Evolutionary conservation across 805 yeast species (phyloP).

Genomic region (Starmerella potacharoeniae): DNA sequence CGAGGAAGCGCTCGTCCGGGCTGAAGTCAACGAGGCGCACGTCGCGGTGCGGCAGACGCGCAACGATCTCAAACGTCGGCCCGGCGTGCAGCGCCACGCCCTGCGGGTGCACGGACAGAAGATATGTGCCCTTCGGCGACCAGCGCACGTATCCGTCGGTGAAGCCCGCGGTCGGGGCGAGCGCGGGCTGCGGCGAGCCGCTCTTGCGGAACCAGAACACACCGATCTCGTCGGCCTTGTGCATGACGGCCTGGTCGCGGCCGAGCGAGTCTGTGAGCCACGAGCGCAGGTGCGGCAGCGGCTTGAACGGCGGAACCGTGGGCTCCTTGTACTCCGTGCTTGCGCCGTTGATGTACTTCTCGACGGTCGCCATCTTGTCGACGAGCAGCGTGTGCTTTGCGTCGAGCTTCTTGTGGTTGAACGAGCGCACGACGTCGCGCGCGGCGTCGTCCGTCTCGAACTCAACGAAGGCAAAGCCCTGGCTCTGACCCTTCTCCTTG

Average conservation of each 20-base stretch:
- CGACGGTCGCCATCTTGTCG: slow-evolving; percentile 47
- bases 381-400: slow-evolving; percentile 81
- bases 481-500: slow-evolving; percentile 52
- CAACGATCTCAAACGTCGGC: slow-evolving; percentile 55
- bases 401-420: slow-evolving; percentile 85
- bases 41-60: slow-evolving; percentile 75
- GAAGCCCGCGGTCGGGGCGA: slow-evolving; percentile 64
- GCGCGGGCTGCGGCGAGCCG: slow-evolving; percentile 61
- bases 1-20: slow-evolving; percentile 80
- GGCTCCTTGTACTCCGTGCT: slow-evolving; percentile 59
- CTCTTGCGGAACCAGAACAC: slow-evolving; percentile 74
- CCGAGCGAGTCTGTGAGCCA: slow-evolving; percentile 86
- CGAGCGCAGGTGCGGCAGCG: slow-evolving; percentile 70
- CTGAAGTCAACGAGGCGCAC: slow-evolving; percentile 85
- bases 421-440: slow-evolving; percentile 62
- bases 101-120: slow-evolving; percentile 81
- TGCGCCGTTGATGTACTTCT: slow-evolving; percentile 29
- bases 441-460: slow-evolving; percentile 58
- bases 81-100: slow-evolving; percentile 98
- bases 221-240: slow-evolving; percentile 67
- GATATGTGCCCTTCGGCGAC: slow-evolving; percentile 85
- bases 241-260: slow-evolving; percentile 81
- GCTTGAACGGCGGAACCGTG: slow-evolving; percentile 53
- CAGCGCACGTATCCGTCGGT: slow-evolving; percentile 79
- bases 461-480: slow-evolving; percentile 74